Base-by-base conservation (phyloP, 306 rosid species). In the Cucurbita maxima region DNA sequence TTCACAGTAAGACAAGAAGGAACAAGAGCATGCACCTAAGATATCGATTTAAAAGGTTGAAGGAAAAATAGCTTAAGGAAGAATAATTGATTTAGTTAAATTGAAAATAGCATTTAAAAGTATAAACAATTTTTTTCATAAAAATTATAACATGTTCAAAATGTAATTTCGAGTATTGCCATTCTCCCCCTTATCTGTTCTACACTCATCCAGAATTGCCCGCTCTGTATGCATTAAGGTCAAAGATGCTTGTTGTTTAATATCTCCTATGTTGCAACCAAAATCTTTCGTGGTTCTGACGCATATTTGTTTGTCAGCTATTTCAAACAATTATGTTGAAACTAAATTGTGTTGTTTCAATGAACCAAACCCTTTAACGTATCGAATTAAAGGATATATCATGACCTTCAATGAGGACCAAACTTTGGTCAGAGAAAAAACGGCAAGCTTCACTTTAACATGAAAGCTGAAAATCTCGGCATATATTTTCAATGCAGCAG, bases 381-480 rank as follows among this genome's bases (percentile, higher is more conserved):
- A 68, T 68, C 73, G 58, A 44, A 25, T n/a, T 15, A 74, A 41
- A 45, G 69, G 25, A 56, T 8, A 41, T 58, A 58, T 20, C 34
- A 86, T 52, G 78, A 93, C 98, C 97, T 94, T 94, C 83, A 94
- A 79, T 51, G 86, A 85, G 88, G 89, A 38, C 98, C 98, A 94
- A 58, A 87, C 86, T 74, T 91, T 80, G 67, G 92, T 87, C 87
- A 94, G 83, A 15, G 97, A 86, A 71, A 86, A 87, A 59, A 85
- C 76, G 38, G 95, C 90, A 80, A 94, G 92, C 89, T 90, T 94
- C 89, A 89, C 90, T 89, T 90, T 92, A 79, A 94, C 84, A 83
- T 90, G 83, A 85, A 94, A 94, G 87, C 88, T 90, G 86, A 94
- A 94, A 80, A 94, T 90, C 56, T 91, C 95, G 57, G 98, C 84